A percentile compares a stretch with the other conserved stretches of the same genome.
Conservation (phyloP, 1,284 basidiomycete species). For the Gomphus sp. region DNA sequence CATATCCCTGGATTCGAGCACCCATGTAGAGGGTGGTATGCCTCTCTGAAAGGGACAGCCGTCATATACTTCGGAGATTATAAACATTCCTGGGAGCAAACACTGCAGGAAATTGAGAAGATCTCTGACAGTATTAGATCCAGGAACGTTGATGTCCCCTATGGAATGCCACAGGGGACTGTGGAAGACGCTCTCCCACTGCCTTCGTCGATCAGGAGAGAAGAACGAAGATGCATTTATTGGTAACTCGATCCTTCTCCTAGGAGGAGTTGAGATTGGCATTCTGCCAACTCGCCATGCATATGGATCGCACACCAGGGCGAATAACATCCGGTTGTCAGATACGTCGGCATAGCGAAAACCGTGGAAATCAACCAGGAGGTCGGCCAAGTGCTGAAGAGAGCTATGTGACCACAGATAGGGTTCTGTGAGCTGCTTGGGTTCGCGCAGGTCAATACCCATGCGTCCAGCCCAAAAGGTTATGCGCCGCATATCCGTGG, state of each 20-base stretch:
- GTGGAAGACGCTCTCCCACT: slow-evolving; percentile 84
- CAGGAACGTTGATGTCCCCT: slow-evolving; percentile 60
- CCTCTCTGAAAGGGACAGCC: slow-evolving; percentile 10
- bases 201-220: slow-evolving; percentile 67
- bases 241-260: slow-evolving; percentile 60
- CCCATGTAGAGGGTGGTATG: not conserved
- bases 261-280: slow-evolving; percentile 52
- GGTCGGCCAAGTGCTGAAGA: slow-evolving; percentile 48
- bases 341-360: slow-evolving; percentile 52
- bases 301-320: slow-evolving; percentile 64
- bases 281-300: slow-evolving; percentile 66
- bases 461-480: slow-evolving; percentile 70
- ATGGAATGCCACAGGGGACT: slow-evolving; percentile 63
- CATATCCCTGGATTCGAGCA: not conserved
- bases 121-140: slow-evolving; percentile 42
- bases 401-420: slow-evolving; percentile 70
- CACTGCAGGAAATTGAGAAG: slow-evolving; percentile 70
- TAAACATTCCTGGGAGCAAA: slow-evolving; percentile 69
- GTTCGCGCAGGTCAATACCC: slow-evolving; percentile 60
- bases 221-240: slow-evolving; percentile 73
- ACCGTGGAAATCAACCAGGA: slow-evolving; percentile 54
- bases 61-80: slow-evolving; percentile 63
- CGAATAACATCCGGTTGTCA: slow-evolving; percentile 65
- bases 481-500: slow-evolving; percentile 66
- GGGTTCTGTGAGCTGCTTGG: slow-evolving; percentile 65